Conservation (phyloP, 2,329 filamentous ascomycete species). For the Cladophialophora immunda region DNA sequence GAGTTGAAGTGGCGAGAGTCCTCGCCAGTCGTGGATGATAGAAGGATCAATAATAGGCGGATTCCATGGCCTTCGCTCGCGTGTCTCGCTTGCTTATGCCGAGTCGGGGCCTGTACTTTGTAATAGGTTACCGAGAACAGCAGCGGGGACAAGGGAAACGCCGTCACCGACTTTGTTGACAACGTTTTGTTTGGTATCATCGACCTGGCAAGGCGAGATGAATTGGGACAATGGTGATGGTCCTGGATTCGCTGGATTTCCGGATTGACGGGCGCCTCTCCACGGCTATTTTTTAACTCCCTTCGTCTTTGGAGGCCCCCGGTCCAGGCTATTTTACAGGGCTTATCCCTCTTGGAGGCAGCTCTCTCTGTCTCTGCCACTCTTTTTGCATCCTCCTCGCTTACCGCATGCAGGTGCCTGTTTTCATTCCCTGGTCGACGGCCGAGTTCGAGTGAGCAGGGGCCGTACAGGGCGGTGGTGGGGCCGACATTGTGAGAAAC, state of each 20-base stretch:
- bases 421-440: not conserved
- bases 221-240: not conserved
- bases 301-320: not conserved
- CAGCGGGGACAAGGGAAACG: not conserved
- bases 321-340: not conserved
- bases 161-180: conserved; percentile 15
- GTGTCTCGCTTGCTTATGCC: conserved; percentile 7
- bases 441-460: not conserved
- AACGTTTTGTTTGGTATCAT: no score
- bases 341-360: not conserved
- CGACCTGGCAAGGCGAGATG: not conserved
- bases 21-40: not conserved
- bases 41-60: not conserved
- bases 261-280: not conserved
- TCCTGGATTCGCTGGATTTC: not conserved
- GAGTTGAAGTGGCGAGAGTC: not conserved
- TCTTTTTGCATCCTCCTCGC: not conserved
- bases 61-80: not conserved
- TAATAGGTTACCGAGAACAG: not conserved
- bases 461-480: not conserved
- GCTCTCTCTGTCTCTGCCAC: not conserved
- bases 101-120: not conserved
- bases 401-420: conserved; percentile 19
- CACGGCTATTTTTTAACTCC: not conserved
- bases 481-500: not conserved